Base-by-base conservation (phyloP, 148 eudicot species). In the Vaccinium darrowii region DNA sequence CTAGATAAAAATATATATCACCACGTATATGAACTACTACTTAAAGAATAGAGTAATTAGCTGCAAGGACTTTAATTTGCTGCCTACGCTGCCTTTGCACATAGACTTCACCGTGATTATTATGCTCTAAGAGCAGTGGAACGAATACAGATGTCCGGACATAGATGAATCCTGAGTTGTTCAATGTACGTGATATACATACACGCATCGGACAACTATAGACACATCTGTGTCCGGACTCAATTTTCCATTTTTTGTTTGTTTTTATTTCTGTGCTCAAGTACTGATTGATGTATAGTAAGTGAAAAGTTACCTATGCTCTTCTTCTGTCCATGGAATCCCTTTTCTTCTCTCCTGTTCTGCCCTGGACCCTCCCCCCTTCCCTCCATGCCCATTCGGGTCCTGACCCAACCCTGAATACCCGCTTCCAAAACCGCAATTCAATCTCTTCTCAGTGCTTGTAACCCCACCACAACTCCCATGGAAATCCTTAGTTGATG, bases 321-420 rank as follows among this genome's bases (percentile, higher is more conserved):
- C 98, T 89, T 94, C 98, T 82, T 94, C 98, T 14, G 98, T 94
- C 98, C 98, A 94, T 13, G 98, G 98, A 75, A 94, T 94, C 60
- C 98, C 98, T 82, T 94, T 94, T 73, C 93, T 89, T 33, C 98
- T 90, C 74, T 94, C 98, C 75, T 93, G 96, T 21, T 94, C 96
- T 13, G 91, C 84, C 85, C 88, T 90, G 2, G 95, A 92, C 33
- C 88, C 89, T 33, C 91, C 91, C 84, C 39, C 39, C 74, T 88
- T 89, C 19, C 87, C 85, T 78, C 85, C 92, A 74, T 86, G 87
- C 57, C 90, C 92, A 39, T 82, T 12, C 0, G 91, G 83, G 52
- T 86, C 91, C 33, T 83, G 88, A 25, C 76, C 87, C 60, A 89
- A 87, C 16, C 88, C 92, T 0, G 91, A 85, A 78, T 86, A 88